A percentile compares a stretch with the other conserved stretches of the same genome.
Conservation (phyloP, 2,329 filamentous ascomycete genomes). For the Penicillium sp. region DNA sequence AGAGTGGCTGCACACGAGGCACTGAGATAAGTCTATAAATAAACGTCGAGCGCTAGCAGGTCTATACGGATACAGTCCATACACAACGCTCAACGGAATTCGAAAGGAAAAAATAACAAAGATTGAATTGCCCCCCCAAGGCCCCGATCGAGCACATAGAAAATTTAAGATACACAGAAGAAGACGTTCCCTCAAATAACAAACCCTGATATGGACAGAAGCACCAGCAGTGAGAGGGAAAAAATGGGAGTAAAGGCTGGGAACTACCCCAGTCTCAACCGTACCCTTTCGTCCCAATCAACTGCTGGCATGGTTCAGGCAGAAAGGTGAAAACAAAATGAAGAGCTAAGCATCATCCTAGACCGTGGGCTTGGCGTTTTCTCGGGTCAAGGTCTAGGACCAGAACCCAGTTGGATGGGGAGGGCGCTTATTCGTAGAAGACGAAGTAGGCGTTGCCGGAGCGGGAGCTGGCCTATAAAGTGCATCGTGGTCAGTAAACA, state of each 20-base stretch:
- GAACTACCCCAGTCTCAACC: background rate
- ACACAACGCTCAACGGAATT: background rate
- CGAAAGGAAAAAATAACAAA: constrained; percentile 27
- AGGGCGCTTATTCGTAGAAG: constrained; percentile 35
- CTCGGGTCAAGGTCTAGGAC: constrained; percentile 1
- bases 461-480: constrained; percentile 49
- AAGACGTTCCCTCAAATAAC: constrained; percentile 32
- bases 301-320: constrained; percentile 4
- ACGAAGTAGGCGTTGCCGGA: constrained; percentile 55
- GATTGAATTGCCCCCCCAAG: constrained; percentile 26
- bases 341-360: constrained; percentile 11
- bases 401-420: constrained; percentile 2
- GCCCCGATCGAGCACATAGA: constrained; percentile 26
- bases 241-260: background rate
- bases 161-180: constrained; percentile 41
- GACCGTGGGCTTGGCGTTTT: constrained; percentile 14
- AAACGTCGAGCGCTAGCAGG: background rate
- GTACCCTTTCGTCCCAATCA: background rate
- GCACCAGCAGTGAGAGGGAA: constrained; percentile 13
- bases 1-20: constrained; percentile 14
- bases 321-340: constrained; percentile 2
- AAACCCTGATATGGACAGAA: constrained; percentile 34
- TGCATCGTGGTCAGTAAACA: constrained; percentile 10
- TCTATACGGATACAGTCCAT: background rate
- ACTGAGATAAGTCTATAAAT: constrained; percentile 8